Base-by-base conservation (phyloP, 2,329 filamentous ascomycete species). In the Fusarium sp. region DNA sequence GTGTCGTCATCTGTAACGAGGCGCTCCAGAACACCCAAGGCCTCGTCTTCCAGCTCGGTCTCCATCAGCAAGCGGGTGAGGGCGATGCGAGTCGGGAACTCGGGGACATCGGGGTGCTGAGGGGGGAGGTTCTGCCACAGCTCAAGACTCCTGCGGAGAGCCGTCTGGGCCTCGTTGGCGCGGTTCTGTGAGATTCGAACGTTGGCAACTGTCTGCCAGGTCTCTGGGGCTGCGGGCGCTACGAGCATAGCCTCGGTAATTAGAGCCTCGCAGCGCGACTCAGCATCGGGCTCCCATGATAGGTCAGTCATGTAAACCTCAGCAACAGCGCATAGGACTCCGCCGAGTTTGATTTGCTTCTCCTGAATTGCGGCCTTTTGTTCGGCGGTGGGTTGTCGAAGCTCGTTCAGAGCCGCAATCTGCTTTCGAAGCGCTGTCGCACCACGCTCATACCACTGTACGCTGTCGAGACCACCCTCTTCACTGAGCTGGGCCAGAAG, bases 221-320 rank as follows among this genome's bases (percentile, higher is more conserved):
- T 91, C 77, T 97, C 94, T 4, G 93, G 85, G 51, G 87, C 88
- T 51, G 89, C 84, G 4, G 94, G 93, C 55, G 91, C 91, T 59
- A 96, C 86, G 69, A 96, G 80, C 53, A 95, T 88, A 23, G 95
- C 95, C 79, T 99, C 93, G 6, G 93, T 96, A 63, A 98, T 86
- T 56, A 97, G 86, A 6, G 86, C 80, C 77, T 99, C 94, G 79
- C 96, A 99, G 66, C 89, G 86, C 65, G 85, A 80, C 79, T 99
- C 95, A 6, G 94, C 95, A 72, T 97, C 93, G 48, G 88, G 87
- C 77, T 97, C 93, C 92, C 85, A 95, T 70, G 91, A 95, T 69
- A 98, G 79, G 79, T 99, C 95, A 10, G 95, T 99, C 95, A 99
- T 99, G 81, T 97, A 99, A 45, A 99, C 92, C 79, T 99, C 95